Evolutionary conservation across 352 stramenopile genomes (phyloP), one percentile per base, ranked within the genome.

Genomic region (Pythium catenulatum): DNA sequence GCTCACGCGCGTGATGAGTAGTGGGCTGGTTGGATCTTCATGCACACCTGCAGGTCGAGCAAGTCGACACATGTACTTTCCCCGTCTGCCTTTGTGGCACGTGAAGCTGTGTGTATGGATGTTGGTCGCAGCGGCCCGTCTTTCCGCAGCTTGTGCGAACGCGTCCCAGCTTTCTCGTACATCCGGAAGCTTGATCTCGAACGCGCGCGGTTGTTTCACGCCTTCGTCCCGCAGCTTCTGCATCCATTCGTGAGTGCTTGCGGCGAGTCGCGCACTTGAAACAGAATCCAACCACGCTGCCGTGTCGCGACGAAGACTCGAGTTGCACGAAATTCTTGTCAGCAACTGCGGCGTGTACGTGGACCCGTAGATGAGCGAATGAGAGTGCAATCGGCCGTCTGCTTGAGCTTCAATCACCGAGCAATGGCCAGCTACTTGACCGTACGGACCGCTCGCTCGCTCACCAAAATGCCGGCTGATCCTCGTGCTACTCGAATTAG

Each of bases 61-160:
- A 0, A 90, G n/a, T 8, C 76, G 76, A 46, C 80, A 88, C 63
- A 79, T 82, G n/a, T 84, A 84, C 14, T 82, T 75, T 8, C 80
- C 77, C 6, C 85, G 50, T 1, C 21, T 27, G 0, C 70, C 77
- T 39, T 90, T 88, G n/a, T 37, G 70, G 27, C 85, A 90, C 2
- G 81, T 88, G 0, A 54, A 36, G 23, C 41, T 82, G 39, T 88
- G 85, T 4, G 34, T 70, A 34, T 89, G 85, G 14, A 79, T 45
- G 32, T 69, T 69, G 4, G 58, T 69, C 3, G 58, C 19, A 3
- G 34, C 32, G 17, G 17, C 34, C 5, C 58, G 58, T 6, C 32
- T 6, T 45, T 69, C 32, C 27, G 34, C 58, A 21, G 66, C 66
- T 11, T 27, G 41, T 27, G 6, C 23, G 39, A 73, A 73, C 11